These are phyloP conservation scores for Hylodesmum podocarpum DNA, from an alignment of 306 rosid species.

Conservation along the genomic window DNA sequence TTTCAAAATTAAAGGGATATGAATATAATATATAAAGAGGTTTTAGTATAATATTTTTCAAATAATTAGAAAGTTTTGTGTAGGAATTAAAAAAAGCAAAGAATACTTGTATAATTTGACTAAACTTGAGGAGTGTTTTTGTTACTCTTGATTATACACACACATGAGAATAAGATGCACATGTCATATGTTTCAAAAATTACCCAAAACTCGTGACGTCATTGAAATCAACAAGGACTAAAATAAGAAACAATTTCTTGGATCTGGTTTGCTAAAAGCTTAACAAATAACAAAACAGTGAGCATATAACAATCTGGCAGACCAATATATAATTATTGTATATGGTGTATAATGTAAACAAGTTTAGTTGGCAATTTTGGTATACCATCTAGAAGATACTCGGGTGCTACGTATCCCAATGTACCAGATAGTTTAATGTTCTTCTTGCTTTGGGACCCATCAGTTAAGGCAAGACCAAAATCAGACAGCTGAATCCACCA, in stretches of 20 bases:
- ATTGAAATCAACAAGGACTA: conserved; percentile 29
- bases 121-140: too few species aligned
- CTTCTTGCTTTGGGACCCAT: conserved; percentile 78
- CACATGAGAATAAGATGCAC: conserved; percentile 33
- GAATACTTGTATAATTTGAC: too few species aligned
- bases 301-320: conserved; percentile 8
- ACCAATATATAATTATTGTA: too few species aligned
- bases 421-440: conserved; percentile 90
- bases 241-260: conserved; percentile 30
- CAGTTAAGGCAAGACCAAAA: conserved; percentile 84
- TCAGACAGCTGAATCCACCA: conserved; percentile 83
- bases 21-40: too few species aligned
- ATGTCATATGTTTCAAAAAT: conserved; percentile 35
- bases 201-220: conserved; percentile 29
- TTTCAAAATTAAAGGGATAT: too few species aligned
- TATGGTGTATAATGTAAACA: conserved; percentile 24
- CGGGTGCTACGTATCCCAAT: conserved; percentile 93
- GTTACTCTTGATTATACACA: too few species aligned
- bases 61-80: too few species aligned
- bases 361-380: conserved; percentile 45
- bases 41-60: too few species aligned
- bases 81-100: too few species aligned
- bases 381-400: conserved; percentile 90
- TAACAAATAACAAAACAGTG: conserved; percentile 18
- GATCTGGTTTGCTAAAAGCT: conserved; percentile 32